Conservation (phyloP, 441 rosid species). For the Lepidium campestre region DNA sequence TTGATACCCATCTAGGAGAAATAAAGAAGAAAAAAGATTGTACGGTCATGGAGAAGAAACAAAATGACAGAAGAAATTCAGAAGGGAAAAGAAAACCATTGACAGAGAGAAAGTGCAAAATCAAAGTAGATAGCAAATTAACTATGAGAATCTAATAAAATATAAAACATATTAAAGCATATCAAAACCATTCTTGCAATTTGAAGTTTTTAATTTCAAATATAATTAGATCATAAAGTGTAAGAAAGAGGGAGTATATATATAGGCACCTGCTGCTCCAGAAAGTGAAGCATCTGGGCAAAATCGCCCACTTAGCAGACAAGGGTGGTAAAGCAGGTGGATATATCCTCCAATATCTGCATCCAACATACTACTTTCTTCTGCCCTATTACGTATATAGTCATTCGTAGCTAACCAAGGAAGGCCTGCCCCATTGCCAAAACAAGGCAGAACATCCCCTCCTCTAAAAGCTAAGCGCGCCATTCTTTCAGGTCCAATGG, state of each 20-base stretch:
- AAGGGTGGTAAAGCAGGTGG: conserved; percentile 94
- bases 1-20: background rate
- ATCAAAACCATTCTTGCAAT: background rate
- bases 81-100: background rate
- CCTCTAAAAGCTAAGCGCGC: conserved; percentile 89
- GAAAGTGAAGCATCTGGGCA: conserved; percentile 98
- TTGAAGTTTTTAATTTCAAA: background rate
- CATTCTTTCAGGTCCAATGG: conserved; percentile 93
- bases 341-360: conserved; percentile 82
- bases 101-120: conserved; percentile 5
- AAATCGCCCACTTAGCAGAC: conserved; percentile 81
- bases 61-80: conserved; percentile 2
- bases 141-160: conserved; percentile 6
- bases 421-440: conserved; percentile 93
- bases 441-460: conserved; percentile 88
- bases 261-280: conserved; percentile 80
- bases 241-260: conserved; percentile 1
- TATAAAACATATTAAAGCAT: conserved; percentile 10
- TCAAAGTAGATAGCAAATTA: conserved; percentile 1
- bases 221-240: background rate
- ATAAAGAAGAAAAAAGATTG: background rate
- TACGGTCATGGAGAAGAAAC: conserved; percentile 5
- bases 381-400: conserved; percentile 50
- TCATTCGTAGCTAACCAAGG: conserved; percentile 96
- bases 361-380: conserved; percentile 84